Evolutionary conservation across 352 stramenopile genomes (phyloP), one percentile per base, ranked within the genome.

Genomic region (Globisporangium echinulatum): DNA sequence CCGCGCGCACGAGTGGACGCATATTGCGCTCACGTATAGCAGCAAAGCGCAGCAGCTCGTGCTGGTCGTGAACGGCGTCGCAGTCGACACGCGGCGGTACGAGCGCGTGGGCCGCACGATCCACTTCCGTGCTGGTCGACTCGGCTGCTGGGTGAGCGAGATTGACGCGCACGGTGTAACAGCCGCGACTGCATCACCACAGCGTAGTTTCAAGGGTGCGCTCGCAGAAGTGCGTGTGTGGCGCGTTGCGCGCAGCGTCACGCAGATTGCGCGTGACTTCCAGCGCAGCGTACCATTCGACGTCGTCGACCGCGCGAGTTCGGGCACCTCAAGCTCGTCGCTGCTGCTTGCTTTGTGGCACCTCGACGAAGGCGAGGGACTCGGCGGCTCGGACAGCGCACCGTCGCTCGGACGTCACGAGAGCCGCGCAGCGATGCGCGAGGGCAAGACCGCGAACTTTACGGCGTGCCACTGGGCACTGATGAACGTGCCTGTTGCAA

Each of bases 151-250:
- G 85, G 72, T 88, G 59, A 79, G 69, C 49, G 73, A 80, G 39
- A 50, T 72, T 7, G 71, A 81, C 43, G 60, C 68, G 15, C 72
- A 85, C 49, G 60, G 71, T 8, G 66, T 62, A 5, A 59, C 71
- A 5, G 51, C 75, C 11, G 67, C 66, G 5, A 77, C 63, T 17
- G 54, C 65, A 1, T 65, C 61, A 14, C 69, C 74, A 0, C 78
- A 93, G 61, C 80, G 79, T 11, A 73, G 69, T 10, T 95, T 86
- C 48, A 88, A 88, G 48, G 85, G 85, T 10, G 81, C 71, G 0
- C 82, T 95, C 11, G 74, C 82, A 8, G 82, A 95, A 58, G 61
- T 93, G 46, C 83, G 85, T 1, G 62, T 95, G 6, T 95, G 85
- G 85, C 67, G 70, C 59, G 56, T 85, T 11, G 36, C 67, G 9